These are phyloP conservation scores for Kurtzmaniella fragi DNA, from an alignment of 805 yeast species.

Conservation along the genomic window DNA sequence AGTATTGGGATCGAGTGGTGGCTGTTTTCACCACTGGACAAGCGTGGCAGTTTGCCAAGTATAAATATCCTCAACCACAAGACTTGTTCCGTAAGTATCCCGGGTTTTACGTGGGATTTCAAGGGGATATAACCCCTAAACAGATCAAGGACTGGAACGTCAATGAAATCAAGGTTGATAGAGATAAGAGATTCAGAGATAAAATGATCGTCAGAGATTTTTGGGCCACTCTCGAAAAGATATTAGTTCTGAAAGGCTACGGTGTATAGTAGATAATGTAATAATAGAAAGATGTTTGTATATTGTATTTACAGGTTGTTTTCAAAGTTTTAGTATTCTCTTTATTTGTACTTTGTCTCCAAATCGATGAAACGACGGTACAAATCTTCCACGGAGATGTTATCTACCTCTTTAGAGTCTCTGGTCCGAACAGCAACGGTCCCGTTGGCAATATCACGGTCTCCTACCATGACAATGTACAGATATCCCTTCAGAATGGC, in stretches of 20 bases:
- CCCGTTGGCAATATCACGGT: constrained; percentile 61
- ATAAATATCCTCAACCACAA: constrained; percentile 79
- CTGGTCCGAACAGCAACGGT: constrained; percentile 62
- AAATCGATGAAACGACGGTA: constrained; percentile 47
- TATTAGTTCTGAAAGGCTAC: constrained; percentile 62
- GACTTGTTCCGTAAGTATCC: constrained; percentile 74
- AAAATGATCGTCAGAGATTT: constrained; percentile 78
- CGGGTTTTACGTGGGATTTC: constrained; percentile 75
- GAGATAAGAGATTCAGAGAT: constrained; percentile 81
- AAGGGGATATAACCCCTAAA: constrained; percentile 75
- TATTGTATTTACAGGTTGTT: no score
- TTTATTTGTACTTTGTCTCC: constrained; percentile 45
- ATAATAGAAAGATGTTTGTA: no score
- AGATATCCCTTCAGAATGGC: constrained; percentile 72
- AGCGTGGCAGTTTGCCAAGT: constrained; percentile 90
- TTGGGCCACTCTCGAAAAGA: constrained; percentile 80
- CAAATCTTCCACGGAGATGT: constrained; percentile 47
- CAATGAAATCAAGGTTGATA: constrained; percentile 68
- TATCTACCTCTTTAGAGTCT: constrained; percentile 40
- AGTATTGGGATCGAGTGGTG: constrained; percentile 96
- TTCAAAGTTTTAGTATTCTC: neutral
- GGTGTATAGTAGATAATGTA: constrained; percentile 13
- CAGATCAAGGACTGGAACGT: constrained; percentile 87
- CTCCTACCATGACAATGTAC: constrained; percentile 82
- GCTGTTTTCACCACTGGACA: constrained; percentile 97